These are phyloP conservation scores for Aspergillus jensenii DNA, from an alignment of 2,329 filamentous ascomycete genomes.

Conservation along the genomic window DNA sequence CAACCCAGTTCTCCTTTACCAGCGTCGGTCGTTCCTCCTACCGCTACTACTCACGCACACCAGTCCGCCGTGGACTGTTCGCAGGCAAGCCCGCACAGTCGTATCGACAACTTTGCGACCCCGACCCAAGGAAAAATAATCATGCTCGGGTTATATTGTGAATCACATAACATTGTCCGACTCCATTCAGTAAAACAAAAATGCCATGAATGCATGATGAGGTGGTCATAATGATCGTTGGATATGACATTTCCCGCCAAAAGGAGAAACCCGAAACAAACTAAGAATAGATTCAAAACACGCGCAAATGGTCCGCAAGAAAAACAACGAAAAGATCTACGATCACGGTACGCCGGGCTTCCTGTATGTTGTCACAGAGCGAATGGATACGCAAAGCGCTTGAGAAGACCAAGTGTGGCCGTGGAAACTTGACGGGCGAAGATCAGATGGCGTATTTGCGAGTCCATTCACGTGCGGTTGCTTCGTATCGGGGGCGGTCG, in stretches of 20 bases:
- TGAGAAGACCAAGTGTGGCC: slow-evolving; percentile 27
- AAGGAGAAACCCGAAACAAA: slow-evolving; percentile 21
- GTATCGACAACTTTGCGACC: slow-evolving; percentile 13
- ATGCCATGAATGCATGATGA: slow-evolving; percentile 41
- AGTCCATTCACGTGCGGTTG: slow-evolving; percentile 96
- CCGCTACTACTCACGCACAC: neutral
- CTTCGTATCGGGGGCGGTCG: slow-evolving; percentile 91
- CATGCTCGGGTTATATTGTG: slow-evolving; percentile 18
- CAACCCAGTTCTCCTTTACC: slow-evolving; percentile 11
- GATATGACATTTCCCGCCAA: slow-evolving; percentile 36
- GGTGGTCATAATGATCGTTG: slow-evolving; percentile 41
- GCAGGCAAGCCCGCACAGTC: slow-evolving; percentile 9
- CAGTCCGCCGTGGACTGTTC: neutral
- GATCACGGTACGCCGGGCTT: slow-evolving; percentile 41
- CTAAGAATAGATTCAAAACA: slow-evolving; percentile 20
- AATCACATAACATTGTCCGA: slow-evolving; percentile 24
- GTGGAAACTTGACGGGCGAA: slow-evolving; percentile 25
- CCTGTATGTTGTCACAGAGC: slow-evolving; percentile 36
- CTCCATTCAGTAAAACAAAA: slow-evolving; percentile 26
- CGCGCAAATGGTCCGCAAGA: slow-evolving; percentile 24
- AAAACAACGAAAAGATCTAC: slow-evolving; percentile 35
- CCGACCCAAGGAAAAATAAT: slow-evolving; percentile 15
- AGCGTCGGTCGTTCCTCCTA: slow-evolving; percentile 5
- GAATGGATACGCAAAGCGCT: slow-evolving; percentile 26
- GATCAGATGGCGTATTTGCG: slow-evolving; percentile 94